These are phyloP conservation scores for Trichosporon coremiiforme DNA, from an alignment of 1,284 basidiomycete species.

Conservation along the genomic window DNA sequence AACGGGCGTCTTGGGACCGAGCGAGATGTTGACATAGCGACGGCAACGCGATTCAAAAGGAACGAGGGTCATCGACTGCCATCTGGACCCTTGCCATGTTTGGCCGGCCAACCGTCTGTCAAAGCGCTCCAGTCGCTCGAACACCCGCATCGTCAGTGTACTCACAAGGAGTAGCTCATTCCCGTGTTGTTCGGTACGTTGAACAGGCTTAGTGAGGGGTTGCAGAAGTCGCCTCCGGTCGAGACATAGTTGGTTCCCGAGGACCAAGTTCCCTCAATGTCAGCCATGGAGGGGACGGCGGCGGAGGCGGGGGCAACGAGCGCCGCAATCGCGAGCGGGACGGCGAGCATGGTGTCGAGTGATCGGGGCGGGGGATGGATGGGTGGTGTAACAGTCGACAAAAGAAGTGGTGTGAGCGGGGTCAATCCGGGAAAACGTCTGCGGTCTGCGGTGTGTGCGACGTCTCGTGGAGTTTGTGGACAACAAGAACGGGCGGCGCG, in stretches of 20 bases:
- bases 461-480: background rate
- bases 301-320: slow-evolving; percentile 21
- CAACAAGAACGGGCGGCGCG: background rate
- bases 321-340: slow-evolving; percentile 18
- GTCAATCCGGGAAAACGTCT: background rate
- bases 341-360: slow-evolving; percentile 24
- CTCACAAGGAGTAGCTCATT: slow-evolving; percentile 83
- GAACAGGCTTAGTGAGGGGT: slow-evolving; percentile 77
- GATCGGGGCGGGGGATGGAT: slow-evolving; percentile 1
- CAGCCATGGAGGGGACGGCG: slow-evolving; percentile 29
- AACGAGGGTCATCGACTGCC: too few species aligned
- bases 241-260: slow-evolving; percentile 72
- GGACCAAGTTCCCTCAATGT: slow-evolving; percentile 77
- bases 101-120: too few species aligned
- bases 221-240: slow-evolving; percentile 80
- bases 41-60: too few species aligned
- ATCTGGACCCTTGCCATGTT: too few species aligned
- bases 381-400: background rate
- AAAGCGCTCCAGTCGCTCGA: too few species aligned
- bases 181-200: slow-evolving; percentile 79
- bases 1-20: too few species aligned
- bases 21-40: too few species aligned
- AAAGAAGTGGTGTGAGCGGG: background rate
- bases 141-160: slow-evolving; percentile 29
- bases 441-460: background rate